Base-by-base conservation (phyloP, 768 basidiomycete genomes). In the Serendipita sp. region DNA sequence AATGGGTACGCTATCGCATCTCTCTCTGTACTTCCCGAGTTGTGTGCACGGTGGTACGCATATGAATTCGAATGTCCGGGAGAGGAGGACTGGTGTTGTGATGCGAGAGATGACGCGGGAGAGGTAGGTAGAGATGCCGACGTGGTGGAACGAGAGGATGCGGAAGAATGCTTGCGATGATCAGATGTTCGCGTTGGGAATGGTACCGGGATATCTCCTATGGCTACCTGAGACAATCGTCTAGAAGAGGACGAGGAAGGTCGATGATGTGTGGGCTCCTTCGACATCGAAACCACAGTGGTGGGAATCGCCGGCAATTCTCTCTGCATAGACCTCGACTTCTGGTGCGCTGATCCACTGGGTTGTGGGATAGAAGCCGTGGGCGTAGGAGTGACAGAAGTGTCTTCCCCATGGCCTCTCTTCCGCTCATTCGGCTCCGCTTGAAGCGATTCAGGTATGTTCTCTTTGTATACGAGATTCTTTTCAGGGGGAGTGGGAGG, bases 401-500 rank as follows among this genome's bases (percentile, higher is more conserved):
- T 23, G 45, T 64, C 64, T 15, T 54, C 51, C 10, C 64, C 48
- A 13, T 58, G 38, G 16, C 44, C 28, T 15, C 51, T 45, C 8
- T 52, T 48, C 44, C 28, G 34, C 38, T 41, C 44, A 51, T 36
- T 66, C 44, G 38, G 47, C 67, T 58, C 69, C 71, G 34, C 71
- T 70, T 45, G 68, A 72, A 10, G 68, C 18, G 34, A 44, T n/a
- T 23, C n/a, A 15, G 63, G 30, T 48, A 41, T 5, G 34, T 30
- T 32, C 16, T 18, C 65, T 41, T 64, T 32, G 23, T 63, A 15
- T 4, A 45, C 35, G 7, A 32, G 16, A 36, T 67, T 65, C 23
- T 23, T 66, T 36, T 52, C 58, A 23, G 18, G 35, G 30, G 36
- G 44, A 30, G 23, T 67, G 52, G 52, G 15, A 65, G 63, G 36